These are phyloP conservation scores for Herpetospermum pedunculosum DNA, from an alignment of 306 rosid species.

Conservation along the genomic window DNA sequence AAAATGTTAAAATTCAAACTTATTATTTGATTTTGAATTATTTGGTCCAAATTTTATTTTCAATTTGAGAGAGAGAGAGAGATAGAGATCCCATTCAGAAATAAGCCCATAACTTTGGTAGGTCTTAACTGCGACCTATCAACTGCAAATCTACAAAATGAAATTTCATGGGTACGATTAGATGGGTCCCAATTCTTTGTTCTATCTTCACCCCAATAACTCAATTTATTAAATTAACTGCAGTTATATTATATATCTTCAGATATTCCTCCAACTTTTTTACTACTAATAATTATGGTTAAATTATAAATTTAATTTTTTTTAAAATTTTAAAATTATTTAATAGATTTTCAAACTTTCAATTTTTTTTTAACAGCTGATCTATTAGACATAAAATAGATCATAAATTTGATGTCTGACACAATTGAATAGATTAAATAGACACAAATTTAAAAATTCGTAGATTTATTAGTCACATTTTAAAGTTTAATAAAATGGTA, in stretches of 20 bases:
- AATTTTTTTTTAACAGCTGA: too few species aligned
- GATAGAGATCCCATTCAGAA: background rate
- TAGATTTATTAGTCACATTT: too few species aligned
- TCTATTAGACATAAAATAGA: too few species aligned
- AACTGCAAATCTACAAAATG: conserved; percentile 8
- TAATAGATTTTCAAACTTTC: too few species aligned
- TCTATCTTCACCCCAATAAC: conserved; percentile 11
- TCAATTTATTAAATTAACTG: background rate
- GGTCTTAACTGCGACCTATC: conserved; percentile 14
- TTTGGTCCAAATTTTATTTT: background rate
- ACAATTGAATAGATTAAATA: too few species aligned
- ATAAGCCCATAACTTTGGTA: conserved; percentile 11
- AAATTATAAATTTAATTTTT: too few species aligned
- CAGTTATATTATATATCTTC: background rate
- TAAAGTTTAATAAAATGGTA: too few species aligned
- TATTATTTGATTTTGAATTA: background rate
- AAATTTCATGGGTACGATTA: conserved; percentile 19
- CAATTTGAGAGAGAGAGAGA: background rate
- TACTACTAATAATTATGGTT: too few species aligned
- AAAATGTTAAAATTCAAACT: background rate
- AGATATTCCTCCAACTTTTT: background rate
- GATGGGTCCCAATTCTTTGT: conserved; percentile 44
- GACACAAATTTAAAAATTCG: too few species aligned
- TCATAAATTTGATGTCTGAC: too few species aligned
- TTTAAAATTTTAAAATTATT: too few species aligned